Conservation (phyloP, 176 grass and related monocot genomes). For the Tillandsia leiboldiana region DNA sequence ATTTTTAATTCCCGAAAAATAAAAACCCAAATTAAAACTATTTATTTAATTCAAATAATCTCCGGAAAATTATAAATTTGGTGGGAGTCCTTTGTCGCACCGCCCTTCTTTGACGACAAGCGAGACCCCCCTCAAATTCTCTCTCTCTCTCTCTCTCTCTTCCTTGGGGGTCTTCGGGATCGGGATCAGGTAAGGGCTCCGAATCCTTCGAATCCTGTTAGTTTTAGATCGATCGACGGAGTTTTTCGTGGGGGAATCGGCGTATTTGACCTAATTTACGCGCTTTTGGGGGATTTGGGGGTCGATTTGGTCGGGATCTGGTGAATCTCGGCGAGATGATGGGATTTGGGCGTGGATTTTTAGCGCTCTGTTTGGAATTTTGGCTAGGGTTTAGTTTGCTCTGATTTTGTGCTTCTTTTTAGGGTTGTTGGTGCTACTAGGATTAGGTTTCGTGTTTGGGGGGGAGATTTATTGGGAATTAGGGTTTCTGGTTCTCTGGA, state of each 20-base stretch:
- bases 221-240: not conserved
- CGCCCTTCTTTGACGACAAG: too few relatives aligned
- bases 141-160: not conserved
- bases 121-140: too few relatives aligned
- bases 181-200: not conserved
- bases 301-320: conserved; percentile 22
- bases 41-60: too few relatives aligned
- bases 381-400: not conserved
- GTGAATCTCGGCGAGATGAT: not conserved
- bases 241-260: not conserved
- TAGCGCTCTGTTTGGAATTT: conserved; percentile 3
- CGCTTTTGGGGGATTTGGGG: not conserved
- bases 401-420: not conserved
- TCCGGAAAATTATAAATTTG: too few relatives aligned
- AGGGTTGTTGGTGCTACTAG: not conserved
- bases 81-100: too few relatives aligned
- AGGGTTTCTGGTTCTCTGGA: conserved; percentile 12
- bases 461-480: conserved; percentile 5
- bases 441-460: not conserved
- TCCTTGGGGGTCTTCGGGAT: not conserved
- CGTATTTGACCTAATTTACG: conserved; percentile 26
- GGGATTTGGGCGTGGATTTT: conserved; percentile 4
- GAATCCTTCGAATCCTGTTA: not conserved
- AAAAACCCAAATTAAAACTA: too few relatives aligned
- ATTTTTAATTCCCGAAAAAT: too few relatives aligned